Evolutionary conservation across 805 yeast species (phyloP), one percentile per base, ranked within the genome.

Genomic region (Ogataea wickerhamii): DNA sequence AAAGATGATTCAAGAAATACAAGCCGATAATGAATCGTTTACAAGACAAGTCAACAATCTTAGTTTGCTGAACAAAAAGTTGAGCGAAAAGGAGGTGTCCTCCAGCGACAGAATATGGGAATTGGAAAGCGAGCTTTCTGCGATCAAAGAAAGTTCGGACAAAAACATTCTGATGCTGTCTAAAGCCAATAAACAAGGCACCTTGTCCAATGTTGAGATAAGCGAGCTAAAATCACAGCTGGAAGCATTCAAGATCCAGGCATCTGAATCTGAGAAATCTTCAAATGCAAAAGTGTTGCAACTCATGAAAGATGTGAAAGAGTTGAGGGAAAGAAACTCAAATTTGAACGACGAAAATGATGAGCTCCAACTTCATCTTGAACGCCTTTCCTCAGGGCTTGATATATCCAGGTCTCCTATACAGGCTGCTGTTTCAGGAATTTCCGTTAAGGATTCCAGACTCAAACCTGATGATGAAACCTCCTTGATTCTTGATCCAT

Each of bases 261-360:
- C 69, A 39, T 61, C 58, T 4, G 61, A 66, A 3, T 55, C 77
- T 16, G 62, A 63, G 31, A 59, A 63, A 12, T 70, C 70, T 28
- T 62, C 68, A 25, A 55, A 60, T 2, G 43, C 58, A 23, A 59
- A 67, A 12, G 68, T 70, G 28, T 41, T 44, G 1, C 53, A 66
- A 14, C 62, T 68, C 23, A 56, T 60, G 11, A 49, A 55, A 21
- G 80, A 80, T 40, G 48, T 77, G 6, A 60, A 60, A 20, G 77
- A 70, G 13, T 61, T 80, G 40, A 76, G 70, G 48, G 57, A 56
- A 3, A 71, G 75, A 32, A 74, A 82, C 32, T 71, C 70, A 22
- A 80, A 75, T 33, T 61, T 83, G 43, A 83, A 82, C 54, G 82
- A 80, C 49, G 88, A 81, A 52, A 82, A 82, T 58, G 84, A 80